A percentile compares a stretch with the other conserved stretches of the same genome.
phyloP scores from a whole-genome alignment of 306 rosid genomes.

The Rosa chinensis region DNA sequence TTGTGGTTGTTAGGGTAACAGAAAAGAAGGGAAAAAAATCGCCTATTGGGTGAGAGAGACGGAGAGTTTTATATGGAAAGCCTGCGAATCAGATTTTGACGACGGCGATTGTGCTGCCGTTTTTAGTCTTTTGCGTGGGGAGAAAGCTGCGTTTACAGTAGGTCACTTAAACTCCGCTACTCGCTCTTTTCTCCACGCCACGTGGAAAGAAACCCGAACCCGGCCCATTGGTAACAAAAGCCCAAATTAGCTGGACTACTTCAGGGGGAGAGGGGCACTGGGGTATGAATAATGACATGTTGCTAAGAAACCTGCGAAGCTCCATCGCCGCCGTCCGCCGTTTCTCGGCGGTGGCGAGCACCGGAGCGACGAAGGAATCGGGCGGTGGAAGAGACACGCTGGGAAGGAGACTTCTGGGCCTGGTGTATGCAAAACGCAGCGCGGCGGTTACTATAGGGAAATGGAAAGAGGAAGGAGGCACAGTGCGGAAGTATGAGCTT shows the following conservation, averaged over 20 bases:
- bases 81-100: background rate
- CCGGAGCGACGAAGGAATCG: background rate
- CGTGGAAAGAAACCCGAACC: background rate
- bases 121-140: background rate
- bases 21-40: background rate
- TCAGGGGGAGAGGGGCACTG: background rate
- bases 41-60: background rate
- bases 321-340: constrained; percentile 44
- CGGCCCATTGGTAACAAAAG: background rate
- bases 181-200: background rate
- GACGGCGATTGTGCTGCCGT: constrained; percentile 8
- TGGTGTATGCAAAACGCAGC: constrained; percentile 72
- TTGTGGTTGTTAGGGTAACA: too few species aligned
- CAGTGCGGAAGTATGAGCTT: constrained; percentile 73
- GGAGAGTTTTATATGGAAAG: background rate
- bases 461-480: constrained; percentile 85
- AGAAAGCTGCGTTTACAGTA: background rate
- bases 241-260: background rate
- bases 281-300: constrained; percentile 15
- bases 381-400: constrained; percentile 59
- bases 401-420: constrained; percentile 73
- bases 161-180: background rate
- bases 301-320: constrained; percentile 46
- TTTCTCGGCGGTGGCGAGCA: constrained; percentile 41
- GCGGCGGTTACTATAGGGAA: constrained; percentile 68